Conservation (phyloP, 495 filamentous ascomycete genomes). For the Hypoxylon crocopeplum region DNA sequence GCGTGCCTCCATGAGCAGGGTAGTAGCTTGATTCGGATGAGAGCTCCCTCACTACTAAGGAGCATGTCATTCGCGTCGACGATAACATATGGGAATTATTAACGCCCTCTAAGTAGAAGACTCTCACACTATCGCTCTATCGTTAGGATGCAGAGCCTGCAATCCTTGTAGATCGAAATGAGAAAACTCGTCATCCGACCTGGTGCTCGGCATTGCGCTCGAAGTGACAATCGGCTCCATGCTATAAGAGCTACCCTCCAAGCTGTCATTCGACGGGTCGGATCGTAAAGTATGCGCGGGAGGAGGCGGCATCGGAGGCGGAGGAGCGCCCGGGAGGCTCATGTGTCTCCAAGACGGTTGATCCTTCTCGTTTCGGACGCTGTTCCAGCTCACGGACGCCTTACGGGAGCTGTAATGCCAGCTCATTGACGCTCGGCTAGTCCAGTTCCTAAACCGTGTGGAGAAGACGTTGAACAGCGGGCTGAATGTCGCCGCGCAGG, state of each 20-base stretch:
- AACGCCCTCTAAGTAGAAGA: background rate
- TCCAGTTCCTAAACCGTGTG: conserved; percentile 28
- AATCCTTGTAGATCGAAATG: conserved; percentile 27
- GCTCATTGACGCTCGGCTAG: conserved; percentile 19
- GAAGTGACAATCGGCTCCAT: conserved; percentile 19
- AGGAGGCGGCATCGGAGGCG: conserved; percentile 1
- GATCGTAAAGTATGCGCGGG: background rate
- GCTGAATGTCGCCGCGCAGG: conserved; percentile 44
- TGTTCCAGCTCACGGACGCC: conserved; percentile 15
- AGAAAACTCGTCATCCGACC: conserved; percentile 20
- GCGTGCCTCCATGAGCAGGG: no score
- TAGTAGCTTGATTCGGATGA: no score
- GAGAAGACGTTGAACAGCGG: conserved; percentile 38
- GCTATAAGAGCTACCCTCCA: conserved; percentile 14
- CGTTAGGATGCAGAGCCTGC: conserved; percentile 20
- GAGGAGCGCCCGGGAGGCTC: conserved; percentile 8
- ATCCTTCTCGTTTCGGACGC: conserved; percentile 22
- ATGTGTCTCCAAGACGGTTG: conserved; percentile 6
- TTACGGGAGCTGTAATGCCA: conserved; percentile 24
- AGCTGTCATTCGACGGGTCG: conserved; percentile 17
- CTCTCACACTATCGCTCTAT: conserved; percentile 20
- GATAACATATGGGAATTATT: background rate
- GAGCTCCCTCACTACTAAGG: no score
- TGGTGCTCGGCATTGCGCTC: conserved; percentile 13
- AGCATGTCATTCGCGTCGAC: no score